Base-by-base conservation (phyloP, 2,329 filamentous ascomycete species). In the Fusarium sp. region DNA sequence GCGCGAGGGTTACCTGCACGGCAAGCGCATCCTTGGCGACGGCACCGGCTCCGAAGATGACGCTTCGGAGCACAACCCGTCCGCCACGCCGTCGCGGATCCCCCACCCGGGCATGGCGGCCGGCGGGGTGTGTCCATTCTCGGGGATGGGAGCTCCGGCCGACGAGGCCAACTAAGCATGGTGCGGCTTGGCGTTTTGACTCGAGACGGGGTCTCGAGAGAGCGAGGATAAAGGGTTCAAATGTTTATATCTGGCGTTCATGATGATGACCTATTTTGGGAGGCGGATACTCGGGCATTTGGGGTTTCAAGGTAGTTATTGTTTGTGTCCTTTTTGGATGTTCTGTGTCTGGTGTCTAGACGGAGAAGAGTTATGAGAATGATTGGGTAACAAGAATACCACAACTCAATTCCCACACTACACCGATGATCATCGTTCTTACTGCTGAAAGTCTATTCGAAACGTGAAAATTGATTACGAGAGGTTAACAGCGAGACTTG, bases 1-100 rank as follows among this genome's bases (percentile, higher is more conserved):
- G 79, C 84, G 85, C 62, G 92, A 93, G 78, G 92, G 92, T 0
- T 93, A 89, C 76, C 76, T 93, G 22, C 87, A 91, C 73, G 91
- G 91, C 2, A 90, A 90, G 82, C 90, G 88, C 79, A 83, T 93
- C 10, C 79, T 91, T 14, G 83, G 84, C 22, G 85, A 85, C 0
- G 71, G 68, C 4, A 63, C 67, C 29, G 69, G 63, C 11, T 77
- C 73, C 22, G 76, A 78, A 9, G 75, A 70, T 33, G 75, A 77
- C 45, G 67, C 64, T 13, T 73, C 75, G 20, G 75, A 71, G 37
- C 70, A 75, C 20, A 62, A 74, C 18, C 71, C 50, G 41, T 56
- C 60, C 22, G 70, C 31, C 31, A 62, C 64, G 18, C 65, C 58
- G 16, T 73, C 67, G 31, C 56, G 61, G 54, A 75, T 73, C 43